Base-by-base conservation (phyloP, 1,284 basidiomycete genomes). In the Sphagnurus paluster region DNA sequence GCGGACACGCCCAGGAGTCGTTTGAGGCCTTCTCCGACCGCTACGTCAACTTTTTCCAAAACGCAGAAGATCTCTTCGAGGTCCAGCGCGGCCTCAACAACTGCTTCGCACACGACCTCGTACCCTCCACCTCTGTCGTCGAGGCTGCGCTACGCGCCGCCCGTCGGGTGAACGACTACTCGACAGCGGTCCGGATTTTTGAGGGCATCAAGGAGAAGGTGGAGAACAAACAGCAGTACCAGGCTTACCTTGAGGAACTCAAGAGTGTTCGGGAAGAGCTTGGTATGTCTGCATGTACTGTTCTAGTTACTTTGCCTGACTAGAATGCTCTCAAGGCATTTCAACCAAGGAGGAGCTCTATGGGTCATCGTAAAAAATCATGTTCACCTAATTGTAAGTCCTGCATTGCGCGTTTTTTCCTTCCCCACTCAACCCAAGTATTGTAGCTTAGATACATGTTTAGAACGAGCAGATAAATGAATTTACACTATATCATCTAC, bases 41-140 rank as follows among this genome's bases (percentile, higher is more conserved):
- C 64, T 98, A 98, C 74, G 86, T 93, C 64, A 77, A 80, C 57
- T 99, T 98, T 76, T 98, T 98, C 78, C 76, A 89, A 64, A 80
- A 83, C 44, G 93, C 94, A 42, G 84, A 93, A 66, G 96, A 98
- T 76, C 82, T 97, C 53, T 98, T 98, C 66, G 95, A 98, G 76
- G 87, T 96, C 56, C 93, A 98, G 72, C 90, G 96, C 51, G 96
- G 96, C 38, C 79, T 99, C 59, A 99, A 99, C 82, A 99, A 99
- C 81, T 97, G 93, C 74, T 99, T 99, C 67, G 92, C 96, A 1
- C 96, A 99, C 71, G 96, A 99, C 70, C 82, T 99, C 54, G 97
- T 99, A 20, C 96, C 96, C 7, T 85, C 93, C 7, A 84, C 92
- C 37, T 74, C 80, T 48, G 93, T 98, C 59, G 77, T 98, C 53